A percentile compares a stretch with the other conserved stretches of the same genome.
Evolutionary conservation across 495 filamentous ascomycete species (phyloP).

Genomic region (Talaromyces proteolyticus): DNA sequence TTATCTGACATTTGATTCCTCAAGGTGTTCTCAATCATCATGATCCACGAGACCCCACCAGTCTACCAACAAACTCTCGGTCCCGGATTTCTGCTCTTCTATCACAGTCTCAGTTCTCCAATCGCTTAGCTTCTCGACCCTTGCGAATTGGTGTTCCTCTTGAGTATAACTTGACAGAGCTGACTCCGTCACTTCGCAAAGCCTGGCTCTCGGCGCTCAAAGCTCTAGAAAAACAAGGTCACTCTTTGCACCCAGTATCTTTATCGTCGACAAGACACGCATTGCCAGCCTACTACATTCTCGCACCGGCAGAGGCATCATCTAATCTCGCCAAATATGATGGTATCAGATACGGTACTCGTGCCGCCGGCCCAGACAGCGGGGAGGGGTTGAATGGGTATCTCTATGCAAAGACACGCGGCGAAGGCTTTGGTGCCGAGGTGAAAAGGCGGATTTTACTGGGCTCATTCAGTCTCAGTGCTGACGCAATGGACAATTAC

Average conservation of each 20-base stretch:
- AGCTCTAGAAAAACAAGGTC: conserved; percentile 53
- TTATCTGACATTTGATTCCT: neutral
- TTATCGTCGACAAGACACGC: conserved; percentile 80
- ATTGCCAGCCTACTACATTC: conserved; percentile 87
- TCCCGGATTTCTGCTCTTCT: conserved; percentile 28
- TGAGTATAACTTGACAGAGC: conserved; percentile 84
- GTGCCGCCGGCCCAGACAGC: conserved; percentile 26
- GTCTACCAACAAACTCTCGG: conserved; percentile 47
- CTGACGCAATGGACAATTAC: conserved; percentile 90
- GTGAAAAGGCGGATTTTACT: conserved; percentile 82
- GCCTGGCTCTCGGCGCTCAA: conserved; percentile 61
- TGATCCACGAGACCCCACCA: conserved; percentile 76
- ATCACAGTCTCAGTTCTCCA: conserved; percentile 19
- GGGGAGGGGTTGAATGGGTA: conserved; percentile 35
- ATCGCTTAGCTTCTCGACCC: conserved; percentile 17
- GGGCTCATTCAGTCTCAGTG: conserved; percentile 85
- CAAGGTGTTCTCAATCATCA: conserved; percentile 47
- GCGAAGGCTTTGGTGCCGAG: conserved; percentile 71
- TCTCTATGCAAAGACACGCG: conserved; percentile 71
- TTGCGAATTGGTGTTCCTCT: conserved; percentile 68
- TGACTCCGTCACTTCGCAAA: conserved; percentile 58
- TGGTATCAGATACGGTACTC: conserved; percentile 79
- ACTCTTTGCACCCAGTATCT: conserved; percentile 68
- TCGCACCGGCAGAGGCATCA: conserved; percentile 91
- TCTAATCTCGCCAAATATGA: conserved; percentile 99